Evolutionary conservation across 2,329 filamentous ascomycete species (phyloP), one percentile per base, ranked within the genome.

Genomic region (Didymella keratinophila): DNA sequence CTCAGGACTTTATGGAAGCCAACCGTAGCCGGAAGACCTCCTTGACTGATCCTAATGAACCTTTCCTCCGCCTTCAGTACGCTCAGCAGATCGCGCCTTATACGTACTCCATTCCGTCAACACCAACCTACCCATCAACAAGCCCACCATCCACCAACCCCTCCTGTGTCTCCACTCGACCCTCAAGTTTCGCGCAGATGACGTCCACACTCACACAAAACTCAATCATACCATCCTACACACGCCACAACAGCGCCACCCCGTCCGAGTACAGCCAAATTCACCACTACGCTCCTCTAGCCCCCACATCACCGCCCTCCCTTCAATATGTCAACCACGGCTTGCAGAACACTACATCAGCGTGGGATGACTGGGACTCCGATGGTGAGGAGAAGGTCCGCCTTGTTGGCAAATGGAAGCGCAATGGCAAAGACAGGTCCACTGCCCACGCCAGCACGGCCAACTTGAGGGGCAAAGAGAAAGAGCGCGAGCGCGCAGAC

Each of bases 341-440:
- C 8, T 54, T 71, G 20, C 72, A 74, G 20, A 71, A 72, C 47
- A 68, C 68, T 4, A 70, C 60, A 3, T 73, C 69, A n/a, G 74
- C 71, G 36, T 76, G 74, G 74, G 74, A 76, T 27, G 72, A 75
- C 45, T 75, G 71, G 66, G 73, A 76, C 47, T 72, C 68, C n/a
- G 72, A 75, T 18, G 63, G 63, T 1, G 70, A 71, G 32, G 70
- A 73, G 49, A 73, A 71, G 46, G 65, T 65, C 0, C 67, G 73
- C 9, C 57, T 76, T 10, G 64, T 73, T 16, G 63, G 66, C 18
- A 72, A 58, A 21, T 58, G 70, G 70, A 64, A 63, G 56, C 61
- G 64, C 32, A 44, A 42, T 9, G 45, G 50, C n/a, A 54, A 54
- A 46, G 56, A 58, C 32, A 58, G 50, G 27, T 27, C 50, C 25